These are phyloP conservation scores for Mimosa pudica DNA, from an alignment of 306 rosid species.

Conservation along the genomic window DNA sequence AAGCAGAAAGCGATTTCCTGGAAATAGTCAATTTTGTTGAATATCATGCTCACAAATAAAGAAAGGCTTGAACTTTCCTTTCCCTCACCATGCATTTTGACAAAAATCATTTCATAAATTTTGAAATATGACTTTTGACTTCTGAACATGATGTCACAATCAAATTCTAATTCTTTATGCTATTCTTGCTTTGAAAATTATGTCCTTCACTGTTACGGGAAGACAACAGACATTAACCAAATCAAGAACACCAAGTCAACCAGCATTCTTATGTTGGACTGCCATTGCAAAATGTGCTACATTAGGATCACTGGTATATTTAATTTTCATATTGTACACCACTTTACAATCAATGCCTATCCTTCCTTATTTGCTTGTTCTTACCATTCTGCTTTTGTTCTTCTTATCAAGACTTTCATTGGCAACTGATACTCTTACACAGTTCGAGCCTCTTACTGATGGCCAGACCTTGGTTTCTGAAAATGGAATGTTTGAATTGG, in stretches of 20 bases:
- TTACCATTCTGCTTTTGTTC: neutral
- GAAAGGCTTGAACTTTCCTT: no score
- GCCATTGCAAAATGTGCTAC: neutral
- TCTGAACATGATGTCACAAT: neutral
- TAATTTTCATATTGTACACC: no score
- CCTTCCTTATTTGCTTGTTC: neutral
- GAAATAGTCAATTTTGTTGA: neutral
- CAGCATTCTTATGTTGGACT: neutral
- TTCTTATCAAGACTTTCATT: neutral
- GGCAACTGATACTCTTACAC: neutral
- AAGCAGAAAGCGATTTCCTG: neutral
- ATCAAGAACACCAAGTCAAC: neutral
- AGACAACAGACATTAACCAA: neutral
- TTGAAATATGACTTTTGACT: neutral
- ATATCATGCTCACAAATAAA: no score
- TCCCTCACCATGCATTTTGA: neutral
- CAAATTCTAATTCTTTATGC: no score
- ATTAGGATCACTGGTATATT: no score
- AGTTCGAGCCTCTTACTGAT: neutral
- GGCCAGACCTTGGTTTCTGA: neutral
- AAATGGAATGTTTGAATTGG: slow-evolving; percentile 18
- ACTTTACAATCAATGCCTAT: neutral
- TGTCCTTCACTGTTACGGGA: neutral
- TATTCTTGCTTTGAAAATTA: neutral
- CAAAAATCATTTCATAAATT: neutral